phyloP scores from a whole-genome alignment of 2,329 filamentous ascomycete genomes.

The Arthrocladium fulminans region DNA sequence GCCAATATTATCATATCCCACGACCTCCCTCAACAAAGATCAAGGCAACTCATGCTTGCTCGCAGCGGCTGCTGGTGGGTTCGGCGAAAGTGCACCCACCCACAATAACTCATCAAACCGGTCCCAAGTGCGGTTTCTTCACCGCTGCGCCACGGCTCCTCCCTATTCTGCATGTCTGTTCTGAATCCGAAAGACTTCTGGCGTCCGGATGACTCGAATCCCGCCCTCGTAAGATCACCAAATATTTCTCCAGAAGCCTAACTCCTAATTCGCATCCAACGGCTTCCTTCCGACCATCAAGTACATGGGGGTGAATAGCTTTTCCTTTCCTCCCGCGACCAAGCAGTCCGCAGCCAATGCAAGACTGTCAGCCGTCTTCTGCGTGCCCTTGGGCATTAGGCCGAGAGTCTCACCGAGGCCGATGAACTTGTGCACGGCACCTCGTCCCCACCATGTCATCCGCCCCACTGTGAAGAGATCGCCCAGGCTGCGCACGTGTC shows the following conservation, averaged over 20 bases:
- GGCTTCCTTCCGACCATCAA: constrained; percentile 92
- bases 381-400: constrained; percentile 71
- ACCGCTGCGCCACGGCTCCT: not conserved
- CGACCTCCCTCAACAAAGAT: too few relatives aligned
- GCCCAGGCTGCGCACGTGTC: constrained; percentile 67
- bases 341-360: constrained; percentile 73
- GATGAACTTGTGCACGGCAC: constrained; percentile 65
- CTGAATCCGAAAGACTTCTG: constrained; percentile 7
- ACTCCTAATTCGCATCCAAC: constrained; percentile 6
- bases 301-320: constrained; percentile 99
- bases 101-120: too few relatives aligned
- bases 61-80: too few relatives aligned
- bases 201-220: not conserved
- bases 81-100: too few relatives aligned
- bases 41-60: too few relatives aligned
- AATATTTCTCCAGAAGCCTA: not conserved
- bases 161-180: not conserved
- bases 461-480: constrained; percentile 69
- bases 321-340: constrained; percentile 74
- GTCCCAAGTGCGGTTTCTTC: not conserved
- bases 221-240: constrained; percentile 3
- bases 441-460: constrained; percentile 79
- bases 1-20: too few relatives aligned
- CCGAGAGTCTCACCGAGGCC: constrained; percentile 65
- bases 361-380: constrained; percentile 90